Percentiles rank a stretch among this genome's conserved stretches.
These are phyloP conservation scores for Phytophthora pseudosyringae DNA, from an alignment of 352 stramenopile genomes.

Conservation along the genomic window DNA sequence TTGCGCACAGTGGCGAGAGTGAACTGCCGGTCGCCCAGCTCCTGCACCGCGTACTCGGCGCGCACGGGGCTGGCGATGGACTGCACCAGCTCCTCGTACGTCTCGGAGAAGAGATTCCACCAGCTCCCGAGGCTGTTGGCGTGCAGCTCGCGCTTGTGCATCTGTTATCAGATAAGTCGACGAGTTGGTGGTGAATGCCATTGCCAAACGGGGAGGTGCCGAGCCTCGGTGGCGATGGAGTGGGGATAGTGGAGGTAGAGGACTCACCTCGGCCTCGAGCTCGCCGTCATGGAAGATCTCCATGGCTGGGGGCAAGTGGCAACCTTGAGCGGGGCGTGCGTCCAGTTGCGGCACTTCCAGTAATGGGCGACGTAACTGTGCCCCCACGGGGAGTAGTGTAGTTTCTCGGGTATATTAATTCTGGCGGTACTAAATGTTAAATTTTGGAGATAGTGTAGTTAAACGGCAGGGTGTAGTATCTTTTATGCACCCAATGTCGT, in stretches of 20 bases:
- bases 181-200: conserved; percentile 7
- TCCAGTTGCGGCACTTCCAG: conserved; percentile 6
- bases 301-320: conserved; percentile 37
- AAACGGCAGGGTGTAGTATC: background rate
- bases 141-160: conserved; percentile 63
- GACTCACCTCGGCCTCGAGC: conserved; percentile 72
- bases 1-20: conserved; percentile 8
- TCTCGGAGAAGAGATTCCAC: conserved; percentile 77
- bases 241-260: background rate
- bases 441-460: background rate
- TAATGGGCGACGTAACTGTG: conserved; percentile 11
- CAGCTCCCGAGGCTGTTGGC: conserved; percentile 59
- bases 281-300: conserved; percentile 87
- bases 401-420: background rate
- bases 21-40: conserved; percentile 52
- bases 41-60: conserved; percentile 57
- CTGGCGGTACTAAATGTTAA: too few relatives aligned
- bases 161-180: conserved; percentile 30
- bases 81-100: conserved; percentile 78
- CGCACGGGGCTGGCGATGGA: conserved; percentile 71
- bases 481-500: conserved; percentile 6
- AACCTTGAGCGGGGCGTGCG: conserved; percentile 4
- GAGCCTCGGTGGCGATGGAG: background rate
- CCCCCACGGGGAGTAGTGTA: background rate
- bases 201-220: background rate